These are phyloP conservation scores for Cladosporium sp. DNA, from an alignment of 2,329 filamentous ascomycete genomes.

Conservation along the genomic window DNA sequence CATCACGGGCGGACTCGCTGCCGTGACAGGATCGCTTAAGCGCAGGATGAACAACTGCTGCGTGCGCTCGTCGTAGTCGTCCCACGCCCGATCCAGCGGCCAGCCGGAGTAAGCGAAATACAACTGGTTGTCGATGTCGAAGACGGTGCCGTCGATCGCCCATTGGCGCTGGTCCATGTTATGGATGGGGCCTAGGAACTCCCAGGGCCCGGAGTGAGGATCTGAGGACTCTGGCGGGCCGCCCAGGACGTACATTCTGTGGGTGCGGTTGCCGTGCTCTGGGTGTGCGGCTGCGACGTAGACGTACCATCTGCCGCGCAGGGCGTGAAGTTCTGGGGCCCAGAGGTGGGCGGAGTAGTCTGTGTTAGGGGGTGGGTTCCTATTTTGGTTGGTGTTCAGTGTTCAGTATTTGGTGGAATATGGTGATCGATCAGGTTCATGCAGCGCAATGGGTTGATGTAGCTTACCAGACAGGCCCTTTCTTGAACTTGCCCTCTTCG, in stretches of 20 bases:
- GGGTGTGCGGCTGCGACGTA: constrained; percentile 50
- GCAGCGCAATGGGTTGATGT: not conserved
- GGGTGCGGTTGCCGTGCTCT: constrained; percentile 44
- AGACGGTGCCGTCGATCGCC: constrained; percentile 51
- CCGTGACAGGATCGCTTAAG: constrained; percentile 40
- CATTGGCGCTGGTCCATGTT: constrained; percentile 47
- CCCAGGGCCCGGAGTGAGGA: constrained; percentile 41
- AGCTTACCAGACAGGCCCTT: constrained; percentile 42
- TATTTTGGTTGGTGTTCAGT: constrained; percentile 22
- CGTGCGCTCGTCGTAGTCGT: constrained; percentile 35
- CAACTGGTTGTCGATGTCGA: constrained; percentile 39
- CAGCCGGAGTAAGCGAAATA: constrained; percentile 51
- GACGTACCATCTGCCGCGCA: constrained; percentile 56
- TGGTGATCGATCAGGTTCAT: too few relatives aligned
- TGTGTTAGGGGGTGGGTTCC: constrained; percentile 45
- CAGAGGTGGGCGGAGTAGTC: constrained; percentile 51
- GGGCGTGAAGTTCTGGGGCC: constrained; percentile 57
- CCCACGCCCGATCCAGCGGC: constrained; percentile 34
- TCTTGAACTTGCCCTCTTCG: constrained; percentile 34
- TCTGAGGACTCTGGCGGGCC: constrained; percentile 39
- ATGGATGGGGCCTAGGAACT: constrained; percentile 43
- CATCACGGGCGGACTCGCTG: constrained; percentile 33
- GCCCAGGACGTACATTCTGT: constrained; percentile 49
- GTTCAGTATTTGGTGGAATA: too few relatives aligned
- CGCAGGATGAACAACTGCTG: constrained; percentile 49